Base-by-base conservation (phyloP, 1,284 basidiomycete genomes). In the Naganishia sp. region DNA sequence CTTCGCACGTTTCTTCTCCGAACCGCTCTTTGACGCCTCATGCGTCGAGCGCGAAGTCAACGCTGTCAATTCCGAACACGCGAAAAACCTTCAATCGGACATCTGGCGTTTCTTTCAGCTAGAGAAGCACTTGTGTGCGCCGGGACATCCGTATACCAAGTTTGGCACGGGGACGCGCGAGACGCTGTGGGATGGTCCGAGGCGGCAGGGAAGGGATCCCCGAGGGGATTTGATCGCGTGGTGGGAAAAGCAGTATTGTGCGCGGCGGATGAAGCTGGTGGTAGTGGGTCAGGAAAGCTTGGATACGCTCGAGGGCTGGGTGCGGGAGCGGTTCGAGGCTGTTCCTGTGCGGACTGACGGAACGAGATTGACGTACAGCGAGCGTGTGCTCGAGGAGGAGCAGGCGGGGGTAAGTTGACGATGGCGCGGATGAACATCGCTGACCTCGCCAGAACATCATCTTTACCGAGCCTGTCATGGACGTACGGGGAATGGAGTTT, bases 41-140 rank as follows among this genome's bases (percentile, higher is more conserved):
- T 95, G 95, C 77, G 95, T 95, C 0, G 86, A 90, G 61, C 86
- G 96, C 55, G 96, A 99, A 80, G 86, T 98, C 71, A 94, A 94
- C 72, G 96, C 96, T 0, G 96, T 99, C 42, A 90, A 99, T 77
- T 97, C 94, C 0, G 96, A 99, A 77, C 90, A 99, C 84, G 94
- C 93, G 83, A 98, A 98, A 83, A 99, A 99, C 76, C 85, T 93
- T 58, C 95, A 98, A 79, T 83, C 83, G 21, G 95, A 99, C 77
- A 82, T 89, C 74, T 98, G 94, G 94, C 87, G 96, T 17, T 87
- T 94, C 64, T 98, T 91, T 81, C 96, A 99, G 80, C 82, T 98
- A 31, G 94, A 93, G 80, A 99, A 99, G 81, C 86, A 88, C 71
- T 85, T 97, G 51, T 89, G 87, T 68, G 87, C 86, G 71, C 83